Base-by-base conservation (phyloP, 345 rosid species). In the Eucalyptus polyanthemos region DNA sequence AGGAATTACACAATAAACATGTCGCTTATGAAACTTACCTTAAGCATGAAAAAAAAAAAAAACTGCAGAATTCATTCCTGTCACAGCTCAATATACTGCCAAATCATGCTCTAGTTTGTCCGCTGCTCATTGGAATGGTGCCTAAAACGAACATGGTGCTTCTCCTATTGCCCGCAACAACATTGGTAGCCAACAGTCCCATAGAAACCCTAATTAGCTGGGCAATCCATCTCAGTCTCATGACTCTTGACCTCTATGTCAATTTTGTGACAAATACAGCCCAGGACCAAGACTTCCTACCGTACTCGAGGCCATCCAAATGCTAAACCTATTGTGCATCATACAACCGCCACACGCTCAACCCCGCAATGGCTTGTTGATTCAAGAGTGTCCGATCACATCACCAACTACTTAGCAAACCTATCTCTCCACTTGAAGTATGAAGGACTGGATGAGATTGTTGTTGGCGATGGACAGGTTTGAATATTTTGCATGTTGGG, bases 141-240 rank as follows among this genome's bases (percentile, higher is more conserved):
- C 24, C 24, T 40, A 31, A 69, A 15, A 34, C 1, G 4, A 21
- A 69, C 6, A 40, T 3, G 7, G 80, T 69, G 44, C 44, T 69
- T 34, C 80, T 69, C 80, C 5, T 69, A 21, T 37, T 69, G 42
- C 80, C 12, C 7, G 2, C 24, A 69, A 31, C 7, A 3, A 31
- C 13, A 17, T 0, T 69, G 7, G 42, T 0, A 9, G 58, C 0
- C 58, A 10, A 13, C 1, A 76, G 2, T 24, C 37, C 5, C 9
- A 3, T 45, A 21, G 15, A n/a, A 24, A 34, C 34, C n/a, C 21
- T 27, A 25, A 0, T 1, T 12, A 29, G 29, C 5, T 3, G 12
- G 22, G 29, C 37, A 87, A 17, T 27, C 22, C 87, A 27, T 50
- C 42, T 34, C 8, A 17, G 1, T 40, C 31, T 29, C 34, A 31